phyloP scores from a whole-genome alignment of 257 asterid genomes.

The Paulownia fortunei region DNA sequence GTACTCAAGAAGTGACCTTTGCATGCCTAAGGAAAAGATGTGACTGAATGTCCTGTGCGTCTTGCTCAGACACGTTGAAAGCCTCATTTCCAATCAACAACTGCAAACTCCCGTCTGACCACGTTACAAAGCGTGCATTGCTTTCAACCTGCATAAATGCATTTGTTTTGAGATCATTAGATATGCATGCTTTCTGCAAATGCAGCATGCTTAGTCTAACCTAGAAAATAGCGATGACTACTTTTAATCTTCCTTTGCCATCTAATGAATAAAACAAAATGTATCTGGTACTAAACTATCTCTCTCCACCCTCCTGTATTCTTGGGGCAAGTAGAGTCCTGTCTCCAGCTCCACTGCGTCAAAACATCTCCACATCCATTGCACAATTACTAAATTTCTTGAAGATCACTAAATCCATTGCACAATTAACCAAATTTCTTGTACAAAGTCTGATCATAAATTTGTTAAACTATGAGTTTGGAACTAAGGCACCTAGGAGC shows the following conservation, averaged over 20 bases:
- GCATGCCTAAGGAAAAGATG: slow-evolving; percentile 65
- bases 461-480: background rate
- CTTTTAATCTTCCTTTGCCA: background rate
- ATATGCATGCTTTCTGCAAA: background rate
- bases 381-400: no score
- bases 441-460: background rate
- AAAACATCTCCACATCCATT: background rate
- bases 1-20: slow-evolving; percentile 45
- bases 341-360: background rate
- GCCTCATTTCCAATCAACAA: slow-evolving; percentile 64
- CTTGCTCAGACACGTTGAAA: slow-evolving; percentile 61
- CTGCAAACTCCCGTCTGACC: slow-evolving; percentile 71
- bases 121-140: slow-evolving; percentile 66
- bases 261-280: background rate
- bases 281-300: no score
- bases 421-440: background rate
- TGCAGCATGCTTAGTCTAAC: background rate
- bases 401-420: no score
- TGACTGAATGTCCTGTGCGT: slow-evolving; percentile 58
- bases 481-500: background rate
- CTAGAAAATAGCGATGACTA: background rate
- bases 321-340: no score
- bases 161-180: background rate
- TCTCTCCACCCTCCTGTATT: no score
- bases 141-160: slow-evolving; percentile 54